Evolutionary conservation across 805 yeast species (phyloP), one percentile per base, ranked within the genome.

Genomic region (Zygotorulaspora sp.): DNA sequence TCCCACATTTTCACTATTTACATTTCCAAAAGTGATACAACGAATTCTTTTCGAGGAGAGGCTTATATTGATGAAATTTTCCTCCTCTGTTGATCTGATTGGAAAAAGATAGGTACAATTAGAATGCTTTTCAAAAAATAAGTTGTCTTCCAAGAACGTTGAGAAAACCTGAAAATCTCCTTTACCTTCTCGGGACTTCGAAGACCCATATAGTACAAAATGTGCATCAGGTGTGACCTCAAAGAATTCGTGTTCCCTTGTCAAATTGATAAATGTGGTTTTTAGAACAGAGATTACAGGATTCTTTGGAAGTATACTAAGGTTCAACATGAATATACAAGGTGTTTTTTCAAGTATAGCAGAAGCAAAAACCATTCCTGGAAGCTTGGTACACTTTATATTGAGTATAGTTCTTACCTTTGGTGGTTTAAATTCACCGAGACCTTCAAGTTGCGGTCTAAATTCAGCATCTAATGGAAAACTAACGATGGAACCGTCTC

Each of bases 151-250:
- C 16, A 36, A 24, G 8, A 21, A 16, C 4, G 48, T 32, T 4
- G 52, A 47, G 30, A 53, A 55, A 7, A 53, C 28, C 28, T 54
- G 57, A 32, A 54, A 48, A 19, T 45, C 52, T 11, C 49, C 50
- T 9, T 28, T 32, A 8, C 43, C 42, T 18, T 28, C 33, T 11
- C 37, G 32, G 2, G 35, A 34, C 6, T 28, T 26, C 2, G 31
- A 16, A 4, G 47, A 44, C 6, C 62, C 62, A 40, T 57, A 57
- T 11, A 50, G 25, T 3, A 57, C 17, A 28, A 37, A 50, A 2
- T 46, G 36, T 1, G 52, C 56, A 39, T 55, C 49, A 3, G 33
- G 11, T 2, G 54, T 38, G 1, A 48, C 34, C 4, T 39, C 26
- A 16, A 53, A 44, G 2, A 50, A 15, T 35, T 56, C 61, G 2